These are phyloP conservation scores for Theobroma cacao DNA, from an alignment of 345 rosid genomes.

Conservation along the genomic window DNA sequence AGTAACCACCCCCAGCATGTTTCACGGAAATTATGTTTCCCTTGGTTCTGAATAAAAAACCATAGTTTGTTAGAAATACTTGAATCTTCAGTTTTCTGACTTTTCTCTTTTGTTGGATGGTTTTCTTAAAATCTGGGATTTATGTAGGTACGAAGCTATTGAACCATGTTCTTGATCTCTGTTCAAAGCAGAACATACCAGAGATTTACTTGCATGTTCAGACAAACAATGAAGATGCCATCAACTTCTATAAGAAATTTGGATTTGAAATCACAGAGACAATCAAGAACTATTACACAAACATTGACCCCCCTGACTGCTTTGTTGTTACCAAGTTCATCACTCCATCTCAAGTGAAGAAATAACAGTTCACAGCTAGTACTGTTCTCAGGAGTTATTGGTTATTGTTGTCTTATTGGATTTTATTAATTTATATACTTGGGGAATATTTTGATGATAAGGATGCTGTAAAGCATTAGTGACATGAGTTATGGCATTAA, in stretches of 20 bases:
- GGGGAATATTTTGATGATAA: constrained; percentile 17
- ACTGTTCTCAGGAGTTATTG: background rate
- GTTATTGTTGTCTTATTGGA: constrained; percentile 4
- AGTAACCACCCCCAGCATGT: background rate
- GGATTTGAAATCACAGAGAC: constrained; percentile 85
- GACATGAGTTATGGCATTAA: constrained; percentile 11
- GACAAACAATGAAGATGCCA: constrained; percentile 95
- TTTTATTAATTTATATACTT: constrained; percentile 16
- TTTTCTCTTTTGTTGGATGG: background rate
- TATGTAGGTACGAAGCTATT: constrained; percentile 77
- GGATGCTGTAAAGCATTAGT: constrained; percentile 11
- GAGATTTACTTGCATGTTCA: constrained; percentile 97
- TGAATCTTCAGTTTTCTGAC: background rate
- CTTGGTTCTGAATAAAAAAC: background rate
- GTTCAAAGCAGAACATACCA: constrained; percentile 61
- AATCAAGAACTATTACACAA: constrained; percentile 77
- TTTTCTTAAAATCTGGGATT: constrained; percentile 14
- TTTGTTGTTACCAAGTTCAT: constrained; percentile 66
- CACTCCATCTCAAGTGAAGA: constrained; percentile 48
- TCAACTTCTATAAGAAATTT: constrained; percentile 90
- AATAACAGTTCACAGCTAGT: constrained; percentile 29
- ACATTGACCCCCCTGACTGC: constrained; percentile 87
- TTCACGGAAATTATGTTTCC: background rate
- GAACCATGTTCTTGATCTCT: constrained; percentile 84
- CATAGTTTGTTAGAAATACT: background rate